Percentiles rank a stretch among this genome's conserved stretches.
These are phyloP conservation scores for Penicillium sp. DNA, from an alignment of 2,329 filamentous ascomycete genomes.

Conservation along the genomic window DNA sequence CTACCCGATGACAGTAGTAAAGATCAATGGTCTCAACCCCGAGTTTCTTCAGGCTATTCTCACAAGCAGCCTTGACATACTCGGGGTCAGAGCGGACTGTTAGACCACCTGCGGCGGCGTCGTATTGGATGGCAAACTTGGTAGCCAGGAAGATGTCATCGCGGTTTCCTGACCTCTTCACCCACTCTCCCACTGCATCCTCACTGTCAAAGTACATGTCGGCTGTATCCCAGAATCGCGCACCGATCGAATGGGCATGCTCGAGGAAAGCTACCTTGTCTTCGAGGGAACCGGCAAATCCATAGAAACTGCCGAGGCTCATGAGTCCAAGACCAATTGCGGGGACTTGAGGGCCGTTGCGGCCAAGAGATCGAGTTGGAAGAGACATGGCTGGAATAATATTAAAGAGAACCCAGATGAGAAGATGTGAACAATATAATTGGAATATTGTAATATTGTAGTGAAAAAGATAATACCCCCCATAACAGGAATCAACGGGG, in stretches of 20 bases:
- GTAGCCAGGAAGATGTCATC: conserved; percentile 43
- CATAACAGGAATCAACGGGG: background rate
- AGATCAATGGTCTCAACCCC: conserved; percentile 44
- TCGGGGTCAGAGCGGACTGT: conserved; percentile 38
- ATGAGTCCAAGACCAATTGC: conserved; percentile 25
- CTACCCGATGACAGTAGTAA: conserved; percentile 48
- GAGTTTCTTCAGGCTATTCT: conserved; percentile 38
- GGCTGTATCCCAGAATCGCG: conserved; percentile 34
- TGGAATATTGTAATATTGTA: background rate
- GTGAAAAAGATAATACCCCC: background rate
- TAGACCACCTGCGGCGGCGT: background rate
- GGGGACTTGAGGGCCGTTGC: conserved; percentile 19
- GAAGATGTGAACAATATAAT: background rate
- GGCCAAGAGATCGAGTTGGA: conserved; percentile 13
- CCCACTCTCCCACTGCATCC: conserved; percentile 38
- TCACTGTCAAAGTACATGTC: conserved; percentile 35
- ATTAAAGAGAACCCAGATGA: background rate
- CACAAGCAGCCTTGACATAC: conserved; percentile 39
- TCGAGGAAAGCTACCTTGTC: conserved; percentile 25
- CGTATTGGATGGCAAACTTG: conserved; percentile 35
- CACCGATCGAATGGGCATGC: conserved; percentile 29
- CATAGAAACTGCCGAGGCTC: conserved; percentile 19
- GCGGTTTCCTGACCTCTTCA: conserved; percentile 38
- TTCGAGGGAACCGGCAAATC: conserved; percentile 11
- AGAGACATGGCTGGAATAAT: conserved; percentile 3